These are phyloP conservation scores for Reticulascus tulasneorum DNA, from an alignment of 2,329 filamentous ascomycete species.

Conservation along the genomic window DNA sequence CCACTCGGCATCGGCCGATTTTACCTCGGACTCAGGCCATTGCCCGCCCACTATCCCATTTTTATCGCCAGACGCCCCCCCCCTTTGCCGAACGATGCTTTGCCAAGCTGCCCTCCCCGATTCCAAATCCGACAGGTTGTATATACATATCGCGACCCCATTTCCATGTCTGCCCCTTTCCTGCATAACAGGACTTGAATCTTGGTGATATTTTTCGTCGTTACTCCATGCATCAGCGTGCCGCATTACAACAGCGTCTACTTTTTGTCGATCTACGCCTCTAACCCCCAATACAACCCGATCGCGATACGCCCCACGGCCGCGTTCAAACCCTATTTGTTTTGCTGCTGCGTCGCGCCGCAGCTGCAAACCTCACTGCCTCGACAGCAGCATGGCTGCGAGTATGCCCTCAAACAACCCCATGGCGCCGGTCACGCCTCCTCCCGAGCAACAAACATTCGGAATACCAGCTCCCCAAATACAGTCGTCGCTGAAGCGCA, in stretches of 20 bases:
- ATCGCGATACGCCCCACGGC: no score
- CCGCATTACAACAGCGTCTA: not conserved
- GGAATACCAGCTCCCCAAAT: slow-evolving; percentile 10
- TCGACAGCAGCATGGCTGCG: no score
- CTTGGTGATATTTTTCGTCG: not conserved
- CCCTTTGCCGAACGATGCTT: slow-evolving; percentile 14
- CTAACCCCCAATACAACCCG: no score
- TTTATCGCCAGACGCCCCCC: slow-evolving; percentile 26
- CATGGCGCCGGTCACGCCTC: slow-evolving; percentile 34
- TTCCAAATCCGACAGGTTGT: slow-evolving; percentile 13
- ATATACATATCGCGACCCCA: slow-evolving; percentile 10
- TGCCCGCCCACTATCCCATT: slow-evolving; percentile 28
- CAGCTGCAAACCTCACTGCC: no score
- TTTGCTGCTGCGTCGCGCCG: no score
- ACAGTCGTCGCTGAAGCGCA: slow-evolving; percentile 14
- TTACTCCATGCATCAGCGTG: not conserved
- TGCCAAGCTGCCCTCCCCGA: slow-evolving; percentile 13
- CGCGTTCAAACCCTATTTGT: no score
- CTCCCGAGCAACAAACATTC: slow-evolving; percentile 33
- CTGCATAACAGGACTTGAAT: slow-evolving; percentile 1
- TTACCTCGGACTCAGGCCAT: slow-evolving; percentile 29
- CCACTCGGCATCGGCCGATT: slow-evolving; percentile 29
- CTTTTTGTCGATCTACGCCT: no score
- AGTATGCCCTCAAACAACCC: slow-evolving; percentile 18
- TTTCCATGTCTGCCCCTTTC: slow-evolving; percentile 8